phyloP scores from a whole-genome alignment of 1,139 yeast species.

The Scheffersomyces parashehatae region DNA sequence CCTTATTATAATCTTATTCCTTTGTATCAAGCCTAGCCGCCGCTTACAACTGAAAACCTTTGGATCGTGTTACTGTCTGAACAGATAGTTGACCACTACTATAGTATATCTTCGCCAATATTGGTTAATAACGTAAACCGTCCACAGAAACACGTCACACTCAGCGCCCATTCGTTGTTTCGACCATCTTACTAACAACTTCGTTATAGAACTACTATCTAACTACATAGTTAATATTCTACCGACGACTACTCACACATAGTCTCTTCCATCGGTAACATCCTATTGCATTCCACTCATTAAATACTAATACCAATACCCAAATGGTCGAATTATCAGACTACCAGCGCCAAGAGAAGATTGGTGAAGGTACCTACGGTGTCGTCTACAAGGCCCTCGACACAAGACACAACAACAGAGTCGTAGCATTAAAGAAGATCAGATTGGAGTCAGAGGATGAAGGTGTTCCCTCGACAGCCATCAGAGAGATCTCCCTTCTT shows the following conservation, averaged over 20 bases:
- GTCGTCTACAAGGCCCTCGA: constrained; percentile 97
- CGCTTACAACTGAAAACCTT: no score
- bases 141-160: no score
- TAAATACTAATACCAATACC: background rate
- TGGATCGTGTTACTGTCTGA: no score
- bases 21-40: no score
- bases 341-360: constrained; percentile 91
- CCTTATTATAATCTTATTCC: no score
- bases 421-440: constrained; percentile 93
- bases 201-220: background rate
- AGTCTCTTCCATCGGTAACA: background rate
- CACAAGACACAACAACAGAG: constrained; percentile 81
- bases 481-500: constrained; percentile 88
- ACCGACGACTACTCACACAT: no score
- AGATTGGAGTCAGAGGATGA: constrained; percentile 96
- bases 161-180: no score
- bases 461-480: constrained; percentile 98
- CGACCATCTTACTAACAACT: background rate
- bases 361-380: constrained; percentile 98
- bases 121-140: no score
- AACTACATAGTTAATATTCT: no score
- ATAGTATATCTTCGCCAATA: no score
- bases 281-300: background rate
- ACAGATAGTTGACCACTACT: no score
- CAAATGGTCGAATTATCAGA: constrained; percentile 83